These are phyloP conservation scores for Oryza meridionalis DNA, from an alignment of 176 grass and related monocot species.

Conservation along the genomic window DNA sequence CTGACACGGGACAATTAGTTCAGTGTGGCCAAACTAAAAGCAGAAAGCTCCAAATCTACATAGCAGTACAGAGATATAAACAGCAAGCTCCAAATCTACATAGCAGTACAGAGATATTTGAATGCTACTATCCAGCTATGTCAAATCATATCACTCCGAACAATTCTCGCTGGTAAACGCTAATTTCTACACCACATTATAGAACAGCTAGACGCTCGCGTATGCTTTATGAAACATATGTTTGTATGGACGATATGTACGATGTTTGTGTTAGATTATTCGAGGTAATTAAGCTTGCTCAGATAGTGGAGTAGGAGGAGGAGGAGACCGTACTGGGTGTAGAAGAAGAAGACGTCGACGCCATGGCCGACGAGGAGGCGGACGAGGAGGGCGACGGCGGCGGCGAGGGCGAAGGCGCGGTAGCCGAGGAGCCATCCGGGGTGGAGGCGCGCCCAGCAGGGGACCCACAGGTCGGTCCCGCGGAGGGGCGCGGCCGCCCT, in stretches of 20 bases:
- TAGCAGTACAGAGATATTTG: not conserved
- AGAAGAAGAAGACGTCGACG: conserved; percentile 47
- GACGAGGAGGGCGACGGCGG: conserved; percentile 41
- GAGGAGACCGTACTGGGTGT: conserved; percentile 50
- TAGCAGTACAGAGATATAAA: not conserved
- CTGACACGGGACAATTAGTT: not conserved
- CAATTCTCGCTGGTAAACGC: not conserved
- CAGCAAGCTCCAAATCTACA: not conserved
- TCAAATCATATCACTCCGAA: not conserved
- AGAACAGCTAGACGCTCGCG: not conserved
- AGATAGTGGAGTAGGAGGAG: not conserved
- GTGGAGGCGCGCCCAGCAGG: conserved; percentile 64
- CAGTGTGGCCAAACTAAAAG: not conserved
- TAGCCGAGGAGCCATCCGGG: conserved; percentile 59
- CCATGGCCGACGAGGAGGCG: conserved; percentile 31
- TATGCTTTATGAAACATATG: not conserved
- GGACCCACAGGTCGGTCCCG: conserved; percentile 58
- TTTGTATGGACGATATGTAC: not conserved
- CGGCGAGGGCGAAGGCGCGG: conserved; percentile 57
- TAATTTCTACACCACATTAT: conserved; percentile 4
- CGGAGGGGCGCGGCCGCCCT: conserved; percentile 33
- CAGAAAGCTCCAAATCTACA: not conserved
- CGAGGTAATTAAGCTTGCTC: not conserved
- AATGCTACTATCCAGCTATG: not conserved
- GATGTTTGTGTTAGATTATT: not conserved